Conservation (phyloP, 2,329 filamentous ascomycete genomes). For the Colletotrichum scovillei region DNA sequence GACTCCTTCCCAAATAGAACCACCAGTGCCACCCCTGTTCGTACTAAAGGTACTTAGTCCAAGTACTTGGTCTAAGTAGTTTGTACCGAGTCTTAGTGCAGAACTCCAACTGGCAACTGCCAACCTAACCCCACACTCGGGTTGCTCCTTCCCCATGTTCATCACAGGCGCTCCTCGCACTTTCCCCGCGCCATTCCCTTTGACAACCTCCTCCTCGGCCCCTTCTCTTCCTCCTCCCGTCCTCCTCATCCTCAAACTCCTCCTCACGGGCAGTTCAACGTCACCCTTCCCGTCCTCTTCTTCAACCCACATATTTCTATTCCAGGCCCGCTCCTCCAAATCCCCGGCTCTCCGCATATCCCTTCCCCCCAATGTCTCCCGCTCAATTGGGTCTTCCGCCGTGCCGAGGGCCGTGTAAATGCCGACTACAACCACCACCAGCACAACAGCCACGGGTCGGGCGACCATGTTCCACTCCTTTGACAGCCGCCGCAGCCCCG, state of each 20-base stretch:
- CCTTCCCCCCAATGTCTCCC: conserved; percentile 17
- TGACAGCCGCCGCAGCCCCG: conserved; percentile 22
- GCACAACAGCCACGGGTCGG: neutral
- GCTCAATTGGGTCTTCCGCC: neutral
- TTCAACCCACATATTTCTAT: conserved; percentile 16
- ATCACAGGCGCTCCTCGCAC: neutral
- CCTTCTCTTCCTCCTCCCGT: neutral
- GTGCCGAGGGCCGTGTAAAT: conserved; percentile 14
- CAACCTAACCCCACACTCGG: neutral
- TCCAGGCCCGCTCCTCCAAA: neutral
- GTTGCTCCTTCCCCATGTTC: neutral
- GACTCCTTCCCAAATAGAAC: neutral
- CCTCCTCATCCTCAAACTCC: neutral
- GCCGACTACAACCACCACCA: conserved; percentile 10
- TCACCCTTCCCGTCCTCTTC: neutral
- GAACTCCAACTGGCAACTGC: neutral
- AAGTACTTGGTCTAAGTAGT: neutral
- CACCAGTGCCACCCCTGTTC: neutral
- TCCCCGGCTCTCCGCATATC: conserved; percentile 8
- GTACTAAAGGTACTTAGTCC: too few relatives aligned
- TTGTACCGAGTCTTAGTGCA: neutral
- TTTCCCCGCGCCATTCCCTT: neutral
- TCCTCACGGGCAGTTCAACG: neutral
- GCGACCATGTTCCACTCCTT: conserved; percentile 33
- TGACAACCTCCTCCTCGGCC: neutral